phyloP scores from a whole-genome alignment of 257 asterid genomes.

The Solanum megistacrolobum region DNA sequence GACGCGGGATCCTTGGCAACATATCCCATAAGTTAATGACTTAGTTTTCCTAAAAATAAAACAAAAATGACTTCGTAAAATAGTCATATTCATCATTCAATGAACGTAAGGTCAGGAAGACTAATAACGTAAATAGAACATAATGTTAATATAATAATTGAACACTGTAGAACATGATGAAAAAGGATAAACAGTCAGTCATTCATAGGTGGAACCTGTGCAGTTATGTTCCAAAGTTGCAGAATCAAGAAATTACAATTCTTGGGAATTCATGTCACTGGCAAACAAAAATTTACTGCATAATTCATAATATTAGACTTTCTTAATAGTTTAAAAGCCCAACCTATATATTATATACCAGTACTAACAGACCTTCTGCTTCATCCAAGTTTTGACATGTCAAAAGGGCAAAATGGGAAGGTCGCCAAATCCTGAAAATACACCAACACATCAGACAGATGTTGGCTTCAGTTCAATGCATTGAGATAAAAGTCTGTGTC shows the following conservation, averaged over 20 bases:
- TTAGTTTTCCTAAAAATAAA: neutral
- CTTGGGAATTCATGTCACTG: neutral
- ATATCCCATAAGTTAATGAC: neutral
- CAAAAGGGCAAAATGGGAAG: neutral
- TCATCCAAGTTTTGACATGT: neutral
- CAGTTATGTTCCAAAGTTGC: neutral
- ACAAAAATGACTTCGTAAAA: neutral
- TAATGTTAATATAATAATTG: neutral
- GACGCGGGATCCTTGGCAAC: no score
- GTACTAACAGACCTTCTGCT: neutral
- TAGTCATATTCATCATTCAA: no score
- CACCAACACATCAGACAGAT: neutral
- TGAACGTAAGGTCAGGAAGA: neutral
- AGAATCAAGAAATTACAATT: neutral
- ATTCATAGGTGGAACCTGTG: neutral
- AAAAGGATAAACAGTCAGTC: neutral
- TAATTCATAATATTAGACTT: neutral
- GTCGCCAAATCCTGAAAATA: neutral
- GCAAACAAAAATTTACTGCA: neutral
- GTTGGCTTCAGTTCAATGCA: conserved; percentile 21
- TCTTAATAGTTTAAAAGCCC: neutral
- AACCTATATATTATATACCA: neutral
- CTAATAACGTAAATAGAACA: neutral
- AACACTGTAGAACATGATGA: neutral
- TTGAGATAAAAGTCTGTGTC: conserved; percentile 37